Evolutionary conservation across 179 eudicot genomes (phyloP), one percentile per base, ranked within the genome.

Genomic region (Spergularia azorica): DNA sequence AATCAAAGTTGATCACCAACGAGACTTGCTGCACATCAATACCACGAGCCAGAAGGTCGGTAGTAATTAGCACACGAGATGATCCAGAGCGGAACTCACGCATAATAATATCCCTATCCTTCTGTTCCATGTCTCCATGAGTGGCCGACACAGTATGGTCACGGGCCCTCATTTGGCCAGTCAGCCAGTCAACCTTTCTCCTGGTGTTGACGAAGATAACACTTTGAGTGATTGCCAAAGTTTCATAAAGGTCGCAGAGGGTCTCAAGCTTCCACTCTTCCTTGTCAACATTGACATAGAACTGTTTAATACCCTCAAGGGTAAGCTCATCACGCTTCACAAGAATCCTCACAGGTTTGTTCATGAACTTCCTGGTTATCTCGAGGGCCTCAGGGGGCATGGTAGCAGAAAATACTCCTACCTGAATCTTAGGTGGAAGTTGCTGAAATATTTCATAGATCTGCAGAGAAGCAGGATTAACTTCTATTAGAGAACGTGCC

Each of bases 321-420:
- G 86, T 85, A 50, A 85, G 86, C 51, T 85, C 88, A 38, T 83
- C 88, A 20, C 88, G 84, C 79, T 83, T 85, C 65, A 85, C 86
- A 36, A 85, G 80, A 72, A 85, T 85, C 54, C 88, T 75, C 8
- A 85, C 88, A 10, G 88, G 88, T 72, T 85, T 85, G 82, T 85
- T 83, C 88, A 85, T 85, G 82, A 85, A 85, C 63, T 85, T 85
- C 58, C 88, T 67, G 55, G 88, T 85, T 0, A 85, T 85, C 58
- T 85, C 86, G 20, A 85, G 84, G 64, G 88, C 88, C 77, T 85
- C 88, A 17, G 88, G 86, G 0, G 88, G 88, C 88, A 85, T 85
- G 6, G 86, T 85, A 4, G 88, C 86, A 8, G 88, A 85, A 39
- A 85, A 85, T 6, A 85, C 88, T 70, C 88, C 88, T 36, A 83